These are phyloP conservation scores for Xylaria sp. DNA, from an alignment of 2,329 filamentous ascomycete species.

Conservation along the genomic window DNA sequence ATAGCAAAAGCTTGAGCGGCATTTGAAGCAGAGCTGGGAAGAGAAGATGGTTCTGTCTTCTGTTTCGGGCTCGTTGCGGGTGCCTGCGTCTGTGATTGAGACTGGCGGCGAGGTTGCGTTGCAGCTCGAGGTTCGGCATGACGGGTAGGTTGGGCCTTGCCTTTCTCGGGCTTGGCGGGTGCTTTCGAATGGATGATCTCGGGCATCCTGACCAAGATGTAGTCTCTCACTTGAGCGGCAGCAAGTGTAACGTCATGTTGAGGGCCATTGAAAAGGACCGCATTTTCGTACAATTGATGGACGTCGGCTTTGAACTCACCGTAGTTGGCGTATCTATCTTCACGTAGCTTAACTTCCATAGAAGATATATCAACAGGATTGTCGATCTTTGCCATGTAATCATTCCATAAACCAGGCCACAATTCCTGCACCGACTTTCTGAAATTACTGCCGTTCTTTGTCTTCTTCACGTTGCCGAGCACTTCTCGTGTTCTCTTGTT, in stretches of 20 bases:
- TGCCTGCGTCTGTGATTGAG: constrained; percentile 47
- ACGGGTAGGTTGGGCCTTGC: constrained; percentile 58
- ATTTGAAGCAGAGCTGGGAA: constrained; percentile 52
- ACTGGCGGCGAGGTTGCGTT: constrained; percentile 50
- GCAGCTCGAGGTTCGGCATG: constrained; percentile 58
- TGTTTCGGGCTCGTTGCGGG: constrained; percentile 52
- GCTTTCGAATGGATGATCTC: constrained; percentile 60
- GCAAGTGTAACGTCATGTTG: constrained; percentile 75
- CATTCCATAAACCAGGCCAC: constrained; percentile 79
- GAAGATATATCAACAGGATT: constrained; percentile 85
- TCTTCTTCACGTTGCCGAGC: constrained; percentile 83
- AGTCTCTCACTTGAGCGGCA: constrained; percentile 65
- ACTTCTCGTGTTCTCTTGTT: constrained; percentile 61
- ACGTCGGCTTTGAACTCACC: constrained; percentile 80
- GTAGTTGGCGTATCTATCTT: constrained; percentile 74
- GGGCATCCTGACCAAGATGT: constrained; percentile 59
- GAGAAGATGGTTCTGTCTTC: constrained; percentile 47
- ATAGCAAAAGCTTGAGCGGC: constrained; percentile 75
- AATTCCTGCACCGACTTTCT: constrained; percentile 79
- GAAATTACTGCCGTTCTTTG: constrained; percentile 81
- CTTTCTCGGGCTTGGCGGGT: constrained; percentile 69
- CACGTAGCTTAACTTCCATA: constrained; percentile 83
- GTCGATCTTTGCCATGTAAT: constrained; percentile 74
- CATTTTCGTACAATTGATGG: constrained; percentile 81
- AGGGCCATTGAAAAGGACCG: constrained; percentile 82